Percentiles rank a stretch among this genome's conserved stretches.
These are phyloP conservation scores for Aquilaria agallochum DNA, from an alignment of 441 rosid genomes.

Conservation along the genomic window DNA sequence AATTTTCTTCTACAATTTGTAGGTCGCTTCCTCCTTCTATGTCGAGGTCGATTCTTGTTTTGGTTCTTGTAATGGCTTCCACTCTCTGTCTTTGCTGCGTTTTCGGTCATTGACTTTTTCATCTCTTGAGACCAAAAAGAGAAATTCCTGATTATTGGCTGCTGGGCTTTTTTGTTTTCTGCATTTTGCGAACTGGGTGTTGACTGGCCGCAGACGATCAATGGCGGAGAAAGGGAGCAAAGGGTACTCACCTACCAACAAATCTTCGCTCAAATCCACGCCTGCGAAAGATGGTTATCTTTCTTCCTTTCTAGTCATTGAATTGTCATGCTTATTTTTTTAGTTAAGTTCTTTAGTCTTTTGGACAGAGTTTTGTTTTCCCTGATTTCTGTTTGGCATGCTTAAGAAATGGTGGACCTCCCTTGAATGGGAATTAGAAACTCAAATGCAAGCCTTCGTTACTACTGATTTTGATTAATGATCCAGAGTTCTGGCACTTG, in stretches of 20 bases:
- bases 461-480: too few species aligned
- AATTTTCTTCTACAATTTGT: too few species aligned
- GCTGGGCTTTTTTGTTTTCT: not conserved
- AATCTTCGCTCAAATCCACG: slow-evolving; percentile 33
- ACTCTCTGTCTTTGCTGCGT: too few species aligned
- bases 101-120: not conserved
- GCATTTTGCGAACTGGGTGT: not conserved
- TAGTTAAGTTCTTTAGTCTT: not conserved
- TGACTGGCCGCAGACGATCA: slow-evolving; percentile 12
- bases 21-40: too few species aligned
- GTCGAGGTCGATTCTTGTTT: not conserved
- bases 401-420: too few species aligned
- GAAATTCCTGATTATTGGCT: too few species aligned
- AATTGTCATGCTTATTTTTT: not conserved
- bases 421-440: too few species aligned
- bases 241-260: slow-evolving; percentile 33
- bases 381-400: slow-evolving; percentile 16
- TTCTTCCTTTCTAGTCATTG: slow-evolving; percentile 1
- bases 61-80: not conserved
- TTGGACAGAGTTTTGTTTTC: slow-evolving; percentile 1
- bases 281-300: slow-evolving; percentile 18
- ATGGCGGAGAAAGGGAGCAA: slow-evolving; percentile 59
- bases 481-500: too few species aligned
- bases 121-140: too few species aligned
- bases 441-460: too few species aligned